Evolutionary conservation across 1,139 yeast species (phyloP).

Genomic region (Meyerozyma smithsonii): DNA sequence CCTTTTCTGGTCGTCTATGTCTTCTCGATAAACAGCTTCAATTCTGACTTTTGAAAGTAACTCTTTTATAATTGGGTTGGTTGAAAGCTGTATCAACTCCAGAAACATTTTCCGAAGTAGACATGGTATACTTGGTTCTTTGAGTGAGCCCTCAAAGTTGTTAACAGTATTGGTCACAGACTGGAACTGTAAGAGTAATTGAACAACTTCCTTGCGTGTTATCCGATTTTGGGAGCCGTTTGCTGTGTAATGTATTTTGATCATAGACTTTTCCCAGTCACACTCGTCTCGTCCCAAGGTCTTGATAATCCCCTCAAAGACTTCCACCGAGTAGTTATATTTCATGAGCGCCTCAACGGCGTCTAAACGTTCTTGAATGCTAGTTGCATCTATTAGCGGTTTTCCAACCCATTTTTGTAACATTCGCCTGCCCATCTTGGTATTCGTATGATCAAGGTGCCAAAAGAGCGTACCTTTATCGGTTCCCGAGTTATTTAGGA

Average conservation of each 20-base stretch:
- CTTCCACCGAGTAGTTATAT: slow-evolving; percentile 49
- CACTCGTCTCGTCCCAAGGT: slow-evolving; percentile 22
- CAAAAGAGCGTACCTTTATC: slow-evolving; percentile 69
- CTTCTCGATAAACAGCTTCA: slow-evolving; percentile 27
- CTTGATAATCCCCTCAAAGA: slow-evolving; percentile 39
- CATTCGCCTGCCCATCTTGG: slow-evolving; percentile 68
- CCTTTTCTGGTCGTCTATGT: slow-evolving; percentile 39
- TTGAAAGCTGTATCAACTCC: slow-evolving; percentile 16
- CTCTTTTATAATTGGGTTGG: slow-evolving; percentile 19
- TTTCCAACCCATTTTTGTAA: slow-evolving; percentile 67
- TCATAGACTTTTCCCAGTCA: slow-evolving; percentile 66
- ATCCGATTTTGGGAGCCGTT: slow-evolving; percentile 37
- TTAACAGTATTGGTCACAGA: slow-evolving; percentile 30
- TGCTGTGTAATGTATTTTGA: slow-evolving; percentile 60
- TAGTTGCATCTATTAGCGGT: slow-evolving; percentile 55
- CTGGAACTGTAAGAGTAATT: slow-evolving; percentile 47
- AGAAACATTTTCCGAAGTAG: slow-evolving; percentile 21
- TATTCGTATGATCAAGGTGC: slow-evolving; percentile 75
- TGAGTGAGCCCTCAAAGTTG: slow-evolving; percentile 22
- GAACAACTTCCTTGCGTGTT: slow-evolving; percentile 61
- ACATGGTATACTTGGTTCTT: slow-evolving; percentile 15
- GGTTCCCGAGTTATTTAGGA: slow-evolving; percentile 56
- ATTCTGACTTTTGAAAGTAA: slow-evolving; percentile 46
- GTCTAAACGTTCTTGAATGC: slow-evolving; percentile 55
- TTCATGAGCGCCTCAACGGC: slow-evolving; percentile 55